These are phyloP conservation scores for Clarireedia homoeocarpa DNA, from an alignment of 2,329 filamentous ascomycete genomes.

Conservation along the genomic window DNA sequence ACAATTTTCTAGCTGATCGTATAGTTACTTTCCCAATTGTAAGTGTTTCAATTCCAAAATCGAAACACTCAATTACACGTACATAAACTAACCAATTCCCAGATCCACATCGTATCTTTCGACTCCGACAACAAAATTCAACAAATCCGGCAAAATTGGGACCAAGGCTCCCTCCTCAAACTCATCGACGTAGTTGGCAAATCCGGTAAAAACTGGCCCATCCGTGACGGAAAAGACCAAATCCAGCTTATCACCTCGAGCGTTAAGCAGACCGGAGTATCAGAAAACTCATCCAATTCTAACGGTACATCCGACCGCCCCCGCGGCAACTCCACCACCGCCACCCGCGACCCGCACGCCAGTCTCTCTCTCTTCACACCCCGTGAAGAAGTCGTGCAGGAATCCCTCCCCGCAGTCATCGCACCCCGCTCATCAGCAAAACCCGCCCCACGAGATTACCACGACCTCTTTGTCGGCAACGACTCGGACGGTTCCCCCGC, in stretches of 20 bases:
- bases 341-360: conserved; percentile 57
- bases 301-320: conserved; percentile 35
- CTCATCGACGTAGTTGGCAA: conserved; percentile 90
- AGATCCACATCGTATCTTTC: conserved; percentile 88
- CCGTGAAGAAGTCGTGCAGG: conserved; percentile 52
- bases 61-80: not conserved
- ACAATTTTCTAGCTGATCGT: conserved; percentile 86
- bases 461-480: conserved; percentile 60
- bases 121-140: conserved; percentile 68
- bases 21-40: conserved; percentile 75
- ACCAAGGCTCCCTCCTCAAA: conserved; percentile 87
- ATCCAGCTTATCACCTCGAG: conserved; percentile 63
- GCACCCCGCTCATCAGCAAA: conserved; percentile 61
- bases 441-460: conserved; percentile 57
- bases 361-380: conserved; percentile 69
- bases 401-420: conserved; percentile 41
- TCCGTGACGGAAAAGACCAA: conserved; percentile 80
- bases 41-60: conserved; percentile 32
- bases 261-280: conserved; percentile 40
- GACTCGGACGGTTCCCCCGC: conserved; percentile 17
- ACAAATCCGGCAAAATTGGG: conserved; percentile 88
- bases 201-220: conserved; percentile 89
- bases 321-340: conserved; percentile 46
- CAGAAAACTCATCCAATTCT: conserved; percentile 9
- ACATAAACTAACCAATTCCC: conserved; percentile 18